phyloP scores from a whole-genome alignment of 78 protist genomes.

The Dictyostelium brefeldianum region DNA sequence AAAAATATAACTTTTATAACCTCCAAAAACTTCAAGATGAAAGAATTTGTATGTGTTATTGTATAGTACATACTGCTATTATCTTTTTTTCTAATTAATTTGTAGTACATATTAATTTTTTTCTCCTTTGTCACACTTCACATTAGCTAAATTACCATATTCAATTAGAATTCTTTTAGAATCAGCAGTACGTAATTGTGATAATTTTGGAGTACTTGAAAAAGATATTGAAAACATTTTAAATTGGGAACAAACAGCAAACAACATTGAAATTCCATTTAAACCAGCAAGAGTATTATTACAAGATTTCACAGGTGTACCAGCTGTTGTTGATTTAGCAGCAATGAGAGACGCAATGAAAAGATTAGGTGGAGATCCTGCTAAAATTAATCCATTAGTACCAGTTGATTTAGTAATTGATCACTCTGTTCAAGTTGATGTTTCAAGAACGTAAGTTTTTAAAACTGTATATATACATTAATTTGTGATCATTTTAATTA shows the following conservation, averaged over 20 bases:
- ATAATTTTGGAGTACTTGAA: constrained; percentile 80
- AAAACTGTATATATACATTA: not conserved
- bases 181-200: constrained; percentile 91
- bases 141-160: constrained; percentile 83
- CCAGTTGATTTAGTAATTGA: constrained; percentile 95
- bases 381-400: constrained; percentile 90
- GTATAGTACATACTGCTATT: not conserved
- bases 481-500: not conserved
- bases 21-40: constrained; percentile 39
- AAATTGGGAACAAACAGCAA: constrained; percentile 85
- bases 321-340: constrained; percentile 92
- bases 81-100: too few relatives aligned
- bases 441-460: constrained; percentile 51
- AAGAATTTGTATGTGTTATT: constrained; percentile 75
- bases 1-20: constrained; percentile 32
- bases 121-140: too few relatives aligned
- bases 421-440: constrained; percentile 91
- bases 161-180: constrained; percentile 93
- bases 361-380: constrained; percentile 93
- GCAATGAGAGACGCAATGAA: constrained; percentile 92
- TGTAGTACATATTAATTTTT: too few relatives aligned
- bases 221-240: constrained; percentile 87
- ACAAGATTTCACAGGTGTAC: constrained; percentile 93
- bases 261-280: constrained; percentile 87
- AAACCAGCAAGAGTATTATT: constrained; percentile 91